Percentiles rank a stretch among this genome's conserved stretches.
These are phyloP conservation scores for Xylaria venustula DNA, from an alignment of 495 filamentous ascomycete species.

Conservation along the genomic window DNA sequence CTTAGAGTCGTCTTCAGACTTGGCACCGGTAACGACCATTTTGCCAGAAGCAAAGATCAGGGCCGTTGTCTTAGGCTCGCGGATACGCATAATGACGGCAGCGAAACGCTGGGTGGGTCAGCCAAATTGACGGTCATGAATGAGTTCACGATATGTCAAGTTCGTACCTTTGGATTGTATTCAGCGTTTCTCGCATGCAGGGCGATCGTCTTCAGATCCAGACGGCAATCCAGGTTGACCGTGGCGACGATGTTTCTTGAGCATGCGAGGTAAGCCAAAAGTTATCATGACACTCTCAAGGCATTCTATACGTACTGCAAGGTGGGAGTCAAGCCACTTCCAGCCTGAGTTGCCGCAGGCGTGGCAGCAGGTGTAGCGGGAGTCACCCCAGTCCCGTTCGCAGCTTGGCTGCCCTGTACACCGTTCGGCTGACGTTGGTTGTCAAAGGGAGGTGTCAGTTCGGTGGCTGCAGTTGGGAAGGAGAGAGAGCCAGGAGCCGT, in stretches of 20 bases:
- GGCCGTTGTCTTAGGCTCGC: conserved; percentile 97
- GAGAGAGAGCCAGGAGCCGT: conserved; percentile 85
- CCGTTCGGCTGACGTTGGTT: conserved; percentile 46
- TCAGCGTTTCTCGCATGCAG: conserved; percentile 98
- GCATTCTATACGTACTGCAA: conserved; percentile 84
- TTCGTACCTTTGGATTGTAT: conserved; percentile 89
- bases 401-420: conserved; percentile 54
- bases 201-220: conserved; percentile 99
- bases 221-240: conserved; percentile 95
- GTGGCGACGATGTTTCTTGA: conserved; percentile 99
- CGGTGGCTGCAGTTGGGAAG: conserved; percentile 79
- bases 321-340: conserved; percentile 92
- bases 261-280: conserved; percentile 60
- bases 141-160: conserved; percentile 25
- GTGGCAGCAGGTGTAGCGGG: conserved; percentile 95
- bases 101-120: conserved; percentile 83
- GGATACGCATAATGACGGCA: conserved; percentile 99
- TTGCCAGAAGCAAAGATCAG: conserved; percentile 98
- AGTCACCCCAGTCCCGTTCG: conserved; percentile 79
- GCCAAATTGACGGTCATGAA: conserved; percentile 44
- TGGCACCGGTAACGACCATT: conserved; percentile 99
- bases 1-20: conserved; percentile 97
- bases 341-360: conserved; percentile 72
- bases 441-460: conserved; percentile 68
- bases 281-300: conserved; percentile 22